These are phyloP conservation scores for Prunus campanulata DNA, from an alignment of 306 rosid species.

Conservation along the genomic window DNA sequence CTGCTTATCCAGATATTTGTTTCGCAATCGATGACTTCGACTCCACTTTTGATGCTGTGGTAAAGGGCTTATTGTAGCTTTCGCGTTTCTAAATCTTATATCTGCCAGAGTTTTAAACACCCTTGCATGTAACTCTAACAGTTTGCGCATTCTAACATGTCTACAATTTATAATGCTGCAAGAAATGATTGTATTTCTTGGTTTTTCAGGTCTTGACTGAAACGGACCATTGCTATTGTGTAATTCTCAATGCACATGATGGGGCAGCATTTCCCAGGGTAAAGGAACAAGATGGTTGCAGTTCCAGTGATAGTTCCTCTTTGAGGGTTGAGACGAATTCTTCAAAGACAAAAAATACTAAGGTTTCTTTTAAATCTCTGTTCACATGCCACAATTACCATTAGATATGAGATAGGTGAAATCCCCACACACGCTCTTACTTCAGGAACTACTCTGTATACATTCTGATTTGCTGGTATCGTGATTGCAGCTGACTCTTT, in stretches of 20 bases:
- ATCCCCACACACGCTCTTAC: neutral
- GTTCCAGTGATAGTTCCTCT: constrained; percentile 43
- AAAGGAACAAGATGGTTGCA: constrained; percentile 42
- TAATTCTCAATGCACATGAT: constrained; percentile 92
- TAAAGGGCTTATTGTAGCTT: constrained; percentile 24
- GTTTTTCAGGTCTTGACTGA: constrained; percentile 83
- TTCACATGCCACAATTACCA: constrained; percentile 16
- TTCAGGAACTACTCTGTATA: constrained; percentile 12
- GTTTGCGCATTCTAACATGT: neutral
- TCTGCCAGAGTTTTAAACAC: neutral
- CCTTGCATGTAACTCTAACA: neutral
- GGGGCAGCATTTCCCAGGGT: constrained; percentile 92
- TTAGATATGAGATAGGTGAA: constrained; percentile 2
- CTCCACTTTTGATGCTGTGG: constrained; percentile 99
- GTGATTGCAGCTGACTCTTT: constrained; percentile 83
- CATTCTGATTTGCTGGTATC: constrained; percentile 41
- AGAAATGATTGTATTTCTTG: constrained; percentile 19
- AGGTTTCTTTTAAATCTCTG: constrained; percentile 52
- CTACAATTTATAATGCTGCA: neutral
- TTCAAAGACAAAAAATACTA: constrained; percentile 43
- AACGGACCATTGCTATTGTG: constrained; percentile 91
- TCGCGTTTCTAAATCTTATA: neutral
- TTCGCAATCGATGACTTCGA: constrained; percentile 97
- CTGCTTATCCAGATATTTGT: constrained; percentile 98
- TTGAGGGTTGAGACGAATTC: constrained; percentile 32